phyloP scores from a whole-genome alignment of 1,284 basidiomycete species.

The Cerrena zonata region DNA sequence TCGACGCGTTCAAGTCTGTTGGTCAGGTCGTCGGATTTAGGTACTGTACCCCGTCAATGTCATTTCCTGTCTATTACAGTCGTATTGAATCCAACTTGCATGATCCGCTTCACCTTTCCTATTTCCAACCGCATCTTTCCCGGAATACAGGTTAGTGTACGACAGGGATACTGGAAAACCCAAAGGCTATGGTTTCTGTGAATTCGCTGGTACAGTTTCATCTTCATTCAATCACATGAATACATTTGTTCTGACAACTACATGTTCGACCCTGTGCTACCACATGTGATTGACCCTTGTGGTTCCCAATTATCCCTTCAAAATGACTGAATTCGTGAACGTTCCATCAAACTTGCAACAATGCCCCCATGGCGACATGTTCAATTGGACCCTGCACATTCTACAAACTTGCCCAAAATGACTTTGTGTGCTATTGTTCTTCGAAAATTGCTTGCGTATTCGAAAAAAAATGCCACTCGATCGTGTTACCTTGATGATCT shows the following conservation, averaged over 20 bases:
- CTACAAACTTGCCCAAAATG: too few species aligned
- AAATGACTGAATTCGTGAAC: too few species aligned
- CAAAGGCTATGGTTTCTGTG: slow-evolving; percentile 95
- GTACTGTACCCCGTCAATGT: slow-evolving; percentile 32
- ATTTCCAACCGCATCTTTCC: too few species aligned
- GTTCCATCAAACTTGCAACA: too few species aligned
- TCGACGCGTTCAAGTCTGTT: slow-evolving; percentile 80
- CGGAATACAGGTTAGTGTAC: slow-evolving; percentile 91
- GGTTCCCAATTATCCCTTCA: too few species aligned
- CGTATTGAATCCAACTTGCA: background rate
- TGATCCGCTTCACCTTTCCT: background rate
- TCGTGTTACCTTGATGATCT: too few species aligned
- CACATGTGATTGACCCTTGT: too few species aligned
- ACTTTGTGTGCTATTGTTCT: background rate
- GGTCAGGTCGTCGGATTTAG: slow-evolving; percentile 85
- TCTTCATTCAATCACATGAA: slow-evolving; percentile 26
- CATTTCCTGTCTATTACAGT: background rate
- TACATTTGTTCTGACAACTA: background rate
- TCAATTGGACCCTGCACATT: too few species aligned
- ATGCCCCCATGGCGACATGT: too few species aligned
- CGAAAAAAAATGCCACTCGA: too few species aligned
- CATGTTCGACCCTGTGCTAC: too few species aligned
- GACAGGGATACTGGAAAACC: slow-evolving; percentile 94
- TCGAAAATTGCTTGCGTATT: slow-evolving; percentile 1
- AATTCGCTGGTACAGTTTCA: slow-evolving; percentile 80